phyloP scores from a whole-genome alignment of 1,284 basidiomycete genomes.

The Moniliophthora roreri region DNA sequence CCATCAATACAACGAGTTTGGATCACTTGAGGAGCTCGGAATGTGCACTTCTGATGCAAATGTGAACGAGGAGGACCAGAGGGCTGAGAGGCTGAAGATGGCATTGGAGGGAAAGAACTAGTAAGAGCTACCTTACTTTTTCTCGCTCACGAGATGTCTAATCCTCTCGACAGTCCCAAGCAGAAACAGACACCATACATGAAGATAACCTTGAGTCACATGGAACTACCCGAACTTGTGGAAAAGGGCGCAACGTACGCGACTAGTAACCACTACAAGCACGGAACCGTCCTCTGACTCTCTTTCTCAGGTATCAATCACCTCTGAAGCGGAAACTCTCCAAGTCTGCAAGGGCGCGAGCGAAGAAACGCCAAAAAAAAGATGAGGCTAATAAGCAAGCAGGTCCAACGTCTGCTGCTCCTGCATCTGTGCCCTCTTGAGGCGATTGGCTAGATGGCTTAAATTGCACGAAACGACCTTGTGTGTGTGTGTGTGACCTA shows the following conservation, averaged over 20 bases:
- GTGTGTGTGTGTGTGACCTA: too few relatives aligned
- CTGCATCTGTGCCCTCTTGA: too few relatives aligned
- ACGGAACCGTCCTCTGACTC: not conserved
- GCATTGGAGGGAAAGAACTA: constrained; percentile 53
- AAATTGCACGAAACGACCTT: too few relatives aligned
- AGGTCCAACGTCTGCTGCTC: too few relatives aligned
- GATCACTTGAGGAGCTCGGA: constrained; percentile 49
- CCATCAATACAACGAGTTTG: constrained; percentile 81
- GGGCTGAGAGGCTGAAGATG: constrained; percentile 31
- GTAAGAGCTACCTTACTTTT: constrained; percentile 40
- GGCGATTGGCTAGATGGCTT: too few relatives aligned
- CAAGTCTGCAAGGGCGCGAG: constrained; percentile 57
- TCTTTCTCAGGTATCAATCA: constrained; percentile 50
- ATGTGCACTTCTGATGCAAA: constrained; percentile 15
- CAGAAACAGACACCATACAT: constrained; percentile 72
- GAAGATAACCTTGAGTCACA: constrained; percentile 65
- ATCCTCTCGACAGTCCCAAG: constrained; percentile 44
- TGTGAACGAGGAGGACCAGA: constrained; percentile 27
- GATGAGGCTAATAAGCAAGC: not conserved
- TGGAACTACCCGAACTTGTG: constrained; percentile 43
- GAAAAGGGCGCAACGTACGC: constrained; percentile 53
- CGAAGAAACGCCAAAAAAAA: constrained; percentile 40
- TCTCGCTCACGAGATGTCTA: not conserved
- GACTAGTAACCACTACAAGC: not conserved
- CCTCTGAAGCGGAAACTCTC: constrained; percentile 53